Percentiles rank a stretch among this genome's conserved stretches.
Evolutionary conservation across 352 stramenopile species (phyloP).

Genomic region (Phytophthora multivora): DNA sequence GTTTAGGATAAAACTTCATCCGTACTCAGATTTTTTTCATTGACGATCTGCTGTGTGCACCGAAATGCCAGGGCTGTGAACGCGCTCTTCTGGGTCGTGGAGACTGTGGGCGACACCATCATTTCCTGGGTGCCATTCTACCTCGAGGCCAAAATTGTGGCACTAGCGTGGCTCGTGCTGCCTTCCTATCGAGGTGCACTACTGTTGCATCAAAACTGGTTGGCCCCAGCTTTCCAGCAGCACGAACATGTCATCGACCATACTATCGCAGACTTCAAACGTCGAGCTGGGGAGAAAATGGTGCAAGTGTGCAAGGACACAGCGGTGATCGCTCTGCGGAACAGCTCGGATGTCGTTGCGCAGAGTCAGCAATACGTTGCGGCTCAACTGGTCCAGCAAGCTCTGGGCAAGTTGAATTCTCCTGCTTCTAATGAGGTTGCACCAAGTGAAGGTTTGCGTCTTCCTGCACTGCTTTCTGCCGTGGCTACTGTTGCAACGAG

Average conservation of each 20-base stretch:
- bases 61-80: slow-evolving; percentile 50
- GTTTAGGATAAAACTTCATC: too few species aligned
- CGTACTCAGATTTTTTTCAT: neutral
- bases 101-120: slow-evolving; percentile 63
- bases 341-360: slow-evolving; percentile 59
- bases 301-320: slow-evolving; percentile 72
- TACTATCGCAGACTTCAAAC: slow-evolving; percentile 61
- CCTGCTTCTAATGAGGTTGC: neutral
- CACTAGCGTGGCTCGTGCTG: slow-evolving; percentile 74
- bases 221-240: slow-evolving; percentile 71
- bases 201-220: slow-evolving; percentile 57
- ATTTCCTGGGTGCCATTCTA: slow-evolving; percentile 76
- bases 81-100: slow-evolving; percentile 58
- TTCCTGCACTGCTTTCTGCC: slow-evolving; percentile 20
- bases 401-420: slow-evolving; percentile 38
- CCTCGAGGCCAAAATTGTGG: slow-evolving; percentile 70
- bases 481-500: slow-evolving; percentile 1
- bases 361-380: slow-evolving; percentile 74
- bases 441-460: slow-evolving; percentile 13
- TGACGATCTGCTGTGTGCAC: slow-evolving; percentile 8
- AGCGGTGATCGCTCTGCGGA: slow-evolving; percentile 57
- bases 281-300: slow-evolving; percentile 67
- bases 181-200: slow-evolving; percentile 56
- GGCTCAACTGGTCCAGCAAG: slow-evolving; percentile 70
- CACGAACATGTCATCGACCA: slow-evolving; percentile 68